Percentiles rank a stretch among this genome's conserved stretches.
Conservation (phyloP, 305 asterid species). For the Plantago coronopus region DNA sequence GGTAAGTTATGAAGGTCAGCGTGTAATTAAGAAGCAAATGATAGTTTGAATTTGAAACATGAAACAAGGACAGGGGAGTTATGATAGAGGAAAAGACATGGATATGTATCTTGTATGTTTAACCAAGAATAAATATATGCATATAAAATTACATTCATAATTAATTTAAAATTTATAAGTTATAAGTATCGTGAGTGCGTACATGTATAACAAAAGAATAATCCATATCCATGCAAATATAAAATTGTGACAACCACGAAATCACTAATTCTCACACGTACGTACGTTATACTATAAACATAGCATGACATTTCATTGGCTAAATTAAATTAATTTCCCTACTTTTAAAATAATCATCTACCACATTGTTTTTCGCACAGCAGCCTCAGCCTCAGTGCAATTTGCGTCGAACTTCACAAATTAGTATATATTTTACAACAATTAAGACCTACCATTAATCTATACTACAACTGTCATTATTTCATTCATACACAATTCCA, state of each 20-base stretch:
- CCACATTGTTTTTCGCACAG: slow-evolving; percentile 20
- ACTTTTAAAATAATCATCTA: slow-evolving; percentile 22
- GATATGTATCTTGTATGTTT: slow-evolving; percentile 24
- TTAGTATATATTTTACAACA: not conserved
- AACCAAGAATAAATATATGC: slow-evolving; percentile 26
- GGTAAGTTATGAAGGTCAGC: not conserved
- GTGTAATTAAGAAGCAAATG: too few relatives aligned
- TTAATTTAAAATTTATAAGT: too few relatives aligned
- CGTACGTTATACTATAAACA: slow-evolving; percentile 1
- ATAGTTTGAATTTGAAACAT: slow-evolving; percentile 21
- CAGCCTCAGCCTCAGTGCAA: slow-evolving; percentile 15
- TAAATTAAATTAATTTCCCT: slow-evolving; percentile 6
- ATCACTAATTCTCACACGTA: not conserved
- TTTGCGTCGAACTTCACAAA: slow-evolving; percentile 17
- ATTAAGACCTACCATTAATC: too few relatives aligned
- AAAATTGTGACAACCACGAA: not conserved
- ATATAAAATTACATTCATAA: not conserved
- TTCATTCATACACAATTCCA: too few relatives aligned
- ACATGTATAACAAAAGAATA: too few relatives aligned
- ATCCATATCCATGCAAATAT: too few relatives aligned
- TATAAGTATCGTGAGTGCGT: not conserved
- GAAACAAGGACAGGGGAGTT: not conserved
- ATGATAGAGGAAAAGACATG: slow-evolving; percentile 24
- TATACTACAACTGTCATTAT: too few relatives aligned
- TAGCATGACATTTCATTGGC: slow-evolving; percentile 22